These are phyloP conservation scores for Penicillium brasilianum DNA, from an alignment of 2,329 filamentous ascomycete genomes.

Conservation along the genomic window DNA sequence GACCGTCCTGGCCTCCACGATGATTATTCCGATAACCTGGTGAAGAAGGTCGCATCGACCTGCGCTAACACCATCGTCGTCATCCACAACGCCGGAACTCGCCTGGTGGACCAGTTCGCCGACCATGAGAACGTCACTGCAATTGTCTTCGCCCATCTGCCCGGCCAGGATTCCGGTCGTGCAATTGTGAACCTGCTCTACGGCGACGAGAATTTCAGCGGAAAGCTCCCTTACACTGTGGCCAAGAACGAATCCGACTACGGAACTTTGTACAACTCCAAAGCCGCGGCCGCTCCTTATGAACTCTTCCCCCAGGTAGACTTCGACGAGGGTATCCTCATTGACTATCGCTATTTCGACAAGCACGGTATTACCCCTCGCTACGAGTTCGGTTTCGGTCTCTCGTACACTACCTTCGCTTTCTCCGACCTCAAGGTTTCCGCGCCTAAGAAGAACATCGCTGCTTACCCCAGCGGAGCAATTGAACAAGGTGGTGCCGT, in stretches of 20 bases:
- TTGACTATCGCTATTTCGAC: conserved; percentile 56
- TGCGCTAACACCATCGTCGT: conserved; percentile 91
- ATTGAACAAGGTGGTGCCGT: conserved; percentile 56
- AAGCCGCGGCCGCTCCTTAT: conserved; percentile 61
- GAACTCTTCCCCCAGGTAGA: conserved; percentile 59
- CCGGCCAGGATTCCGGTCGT: conserved; percentile 74
- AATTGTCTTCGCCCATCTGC: conserved; percentile 73
- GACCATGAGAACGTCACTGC: conserved; percentile 70
- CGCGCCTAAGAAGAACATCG: conserved; percentile 25
- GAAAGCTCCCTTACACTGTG: conserved; percentile 64
- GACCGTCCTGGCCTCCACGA: conserved; percentile 29
- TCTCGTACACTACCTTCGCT: conserved; percentile 64
- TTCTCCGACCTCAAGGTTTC: conserved; percentile 59
- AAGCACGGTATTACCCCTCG: conserved; percentile 57
- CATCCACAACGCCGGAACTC: conserved; percentile 80
- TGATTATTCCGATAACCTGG: conserved; percentile 26
- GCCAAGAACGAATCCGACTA: conserved; percentile 57
- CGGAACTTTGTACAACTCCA: conserved; percentile 29
- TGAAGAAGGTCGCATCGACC: conserved; percentile 74
- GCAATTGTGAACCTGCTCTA: conserved; percentile 73
- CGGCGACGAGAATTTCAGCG: conserved; percentile 65
- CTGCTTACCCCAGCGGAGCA: conserved; percentile 54
- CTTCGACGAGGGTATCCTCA: conserved; percentile 67
- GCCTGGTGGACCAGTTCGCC: conserved; percentile 69
- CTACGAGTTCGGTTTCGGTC: conserved; percentile 65